phyloP scores from a whole-genome alignment of 2,329 filamentous ascomycete genomes.

The Penicillium verrucosum region DNA sequence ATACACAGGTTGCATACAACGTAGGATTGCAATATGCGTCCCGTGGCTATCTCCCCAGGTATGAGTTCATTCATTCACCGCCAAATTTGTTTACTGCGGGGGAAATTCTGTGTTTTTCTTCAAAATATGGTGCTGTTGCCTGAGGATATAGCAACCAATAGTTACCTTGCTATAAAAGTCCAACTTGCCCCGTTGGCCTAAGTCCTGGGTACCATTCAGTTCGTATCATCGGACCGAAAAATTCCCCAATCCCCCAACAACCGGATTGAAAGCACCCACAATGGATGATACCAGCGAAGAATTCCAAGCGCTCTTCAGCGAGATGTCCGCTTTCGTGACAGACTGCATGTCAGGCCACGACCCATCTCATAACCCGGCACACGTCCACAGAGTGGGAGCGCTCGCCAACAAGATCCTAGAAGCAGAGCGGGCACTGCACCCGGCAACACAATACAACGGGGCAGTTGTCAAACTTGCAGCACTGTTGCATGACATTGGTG shows the following conservation, averaged over 20 bases:
- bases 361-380: slow-evolving; percentile 81
- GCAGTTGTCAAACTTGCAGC: slow-evolving; percentile 65
- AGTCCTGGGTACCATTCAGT: not conserved
- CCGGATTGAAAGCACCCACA: not conserved
- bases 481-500: slow-evolving; percentile 83
- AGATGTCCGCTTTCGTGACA: slow-evolving; percentile 62
- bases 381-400: slow-evolving; percentile 76
- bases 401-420: slow-evolving; percentile 65
- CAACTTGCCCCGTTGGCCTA: not conserved
- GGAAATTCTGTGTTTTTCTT: not conserved
- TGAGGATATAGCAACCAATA: not conserved
- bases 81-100: slow-evolving; percentile 16
- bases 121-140: not conserved
- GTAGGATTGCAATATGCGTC: not conserved
- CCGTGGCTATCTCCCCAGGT: not conserved
- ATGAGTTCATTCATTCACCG: slow-evolving; percentile 8
- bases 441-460: slow-evolving; percentile 46
- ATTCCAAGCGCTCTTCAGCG: slow-evolving; percentile 49
- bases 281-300: slow-evolving; percentile 18
- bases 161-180: not conserved
- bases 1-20: too few species aligned
- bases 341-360: slow-evolving; percentile 73
- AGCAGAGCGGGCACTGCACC: slow-evolving; percentile 41
- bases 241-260: not conserved
- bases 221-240: not conserved